Evolutionary conservation across 2,329 filamentous ascomycete species (phyloP), one percentile per base, ranked within the genome.

Genomic region (Fusarium secorum): DNA sequence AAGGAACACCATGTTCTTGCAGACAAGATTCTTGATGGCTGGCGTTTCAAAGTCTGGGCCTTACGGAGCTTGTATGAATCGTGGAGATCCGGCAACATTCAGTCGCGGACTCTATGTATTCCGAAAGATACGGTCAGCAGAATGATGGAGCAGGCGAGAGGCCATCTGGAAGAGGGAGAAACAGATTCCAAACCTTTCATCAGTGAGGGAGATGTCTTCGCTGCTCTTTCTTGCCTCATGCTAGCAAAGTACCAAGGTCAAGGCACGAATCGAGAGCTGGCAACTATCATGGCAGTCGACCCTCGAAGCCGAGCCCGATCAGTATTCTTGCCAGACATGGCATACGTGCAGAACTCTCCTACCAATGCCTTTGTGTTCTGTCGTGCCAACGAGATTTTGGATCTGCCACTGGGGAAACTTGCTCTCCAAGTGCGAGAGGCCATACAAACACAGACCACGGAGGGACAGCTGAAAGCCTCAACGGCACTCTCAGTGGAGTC

Each of bases 401-500:
- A 53, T 2, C 3, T 71, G 15, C 52, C 70, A 11, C 22, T 70
- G 2, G 71, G 71, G 11, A 46, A 64, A 24, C 56, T 74, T 10
- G 71, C 71, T 9, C 60, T 73, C 5, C 38, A 42, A 20, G 59
- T 61, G 8, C 62, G 71, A 20, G 5, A 58, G 22, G 54, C 68
- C 1, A 70, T 73, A 13, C 49, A 56, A 18, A n/a, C 30, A 18
- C 71, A 74, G n/a, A 46, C 61, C 1, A 73, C 71, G 1, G 71
- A 73, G 13, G 65, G 70, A 18, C 71, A 73, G n/a, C 48, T 74
- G 7, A 73, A 70, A 42, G 56, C 63, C 7, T 48, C 57, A 7
- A 55, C 68, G 1, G 36, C 22, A 1, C 49, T 66, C 4, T 64
- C 60, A 11, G 35, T 54, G 4, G 64, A 71, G 14, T 68, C 70